Conservation (phyloP, 2,329 filamentous ascomycete species). For the Colletotrichum eleusines region DNA sequence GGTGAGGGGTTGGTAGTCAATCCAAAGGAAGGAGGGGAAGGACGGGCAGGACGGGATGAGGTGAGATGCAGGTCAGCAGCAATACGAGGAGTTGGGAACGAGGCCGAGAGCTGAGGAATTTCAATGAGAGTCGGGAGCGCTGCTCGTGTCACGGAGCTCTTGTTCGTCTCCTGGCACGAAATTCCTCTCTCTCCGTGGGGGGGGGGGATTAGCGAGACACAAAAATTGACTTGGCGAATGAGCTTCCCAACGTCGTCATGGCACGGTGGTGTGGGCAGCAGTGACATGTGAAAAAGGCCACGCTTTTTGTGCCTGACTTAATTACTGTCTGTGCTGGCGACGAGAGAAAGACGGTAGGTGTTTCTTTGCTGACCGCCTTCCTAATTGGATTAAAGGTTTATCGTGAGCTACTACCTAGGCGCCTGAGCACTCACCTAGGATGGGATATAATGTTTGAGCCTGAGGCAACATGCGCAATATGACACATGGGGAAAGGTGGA, state of each 20-base stretch:
- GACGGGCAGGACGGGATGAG: neutral
- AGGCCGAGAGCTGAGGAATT: neutral
- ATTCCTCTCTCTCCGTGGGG: constrained; percentile 24
- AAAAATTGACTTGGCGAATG: constrained; percentile 36
- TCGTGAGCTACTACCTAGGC: no score
- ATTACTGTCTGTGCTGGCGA: neutral
- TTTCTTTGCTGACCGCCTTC: neutral
- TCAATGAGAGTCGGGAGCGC: constrained; percentile 4
- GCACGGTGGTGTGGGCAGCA: constrained; percentile 12
- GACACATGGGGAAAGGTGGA: neutral
- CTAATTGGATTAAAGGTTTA: neutral
- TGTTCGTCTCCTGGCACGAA: neutral
- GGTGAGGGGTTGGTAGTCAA: constrained; percentile 1
- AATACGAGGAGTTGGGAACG: neutral
- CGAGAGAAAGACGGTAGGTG: neutral
- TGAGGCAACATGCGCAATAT: neutral
- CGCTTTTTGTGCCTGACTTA: constrained; percentile 12
- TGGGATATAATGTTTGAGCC: neutral
- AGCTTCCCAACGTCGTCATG: constrained; percentile 40
- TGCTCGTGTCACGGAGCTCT: constrained; percentile 21
- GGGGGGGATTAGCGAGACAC: constrained; percentile 29
- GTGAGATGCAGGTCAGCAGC: constrained; percentile 2
- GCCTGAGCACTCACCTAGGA: neutral
- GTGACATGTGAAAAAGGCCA: constrained; percentile 39
- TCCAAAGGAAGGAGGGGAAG: neutral